Conservation (phyloP, 192 early-diverging fungal species). For the Pilaira anomala region DNA sequence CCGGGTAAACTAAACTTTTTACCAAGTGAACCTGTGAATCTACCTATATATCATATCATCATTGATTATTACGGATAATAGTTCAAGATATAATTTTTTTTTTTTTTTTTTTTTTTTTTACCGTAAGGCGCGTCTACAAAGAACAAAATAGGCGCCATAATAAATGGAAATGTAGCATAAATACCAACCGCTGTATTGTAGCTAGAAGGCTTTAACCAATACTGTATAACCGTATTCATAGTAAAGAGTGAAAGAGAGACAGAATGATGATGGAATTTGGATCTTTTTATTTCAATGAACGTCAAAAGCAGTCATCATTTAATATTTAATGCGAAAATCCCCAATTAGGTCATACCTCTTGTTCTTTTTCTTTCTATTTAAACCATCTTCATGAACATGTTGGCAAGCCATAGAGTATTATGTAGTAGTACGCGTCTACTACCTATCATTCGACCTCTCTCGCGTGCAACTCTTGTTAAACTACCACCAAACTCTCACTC, state of each 20-base stretch:
- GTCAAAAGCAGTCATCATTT: not conserved
- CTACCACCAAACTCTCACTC: too few species aligned
- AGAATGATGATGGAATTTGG: too few species aligned
- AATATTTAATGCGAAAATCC: too few species aligned
- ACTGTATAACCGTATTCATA: not conserved
- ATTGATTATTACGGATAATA: too few species aligned
- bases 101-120: too few species aligned
- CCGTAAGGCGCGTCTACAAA: slow-evolving; percentile 34
- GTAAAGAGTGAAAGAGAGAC: not conserved
- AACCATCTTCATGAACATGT: not conserved
- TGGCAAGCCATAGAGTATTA: not conserved
- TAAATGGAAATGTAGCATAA: slow-evolving; percentile 20
- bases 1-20: slow-evolving; percentile 23
- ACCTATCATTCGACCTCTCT: too few species aligned
- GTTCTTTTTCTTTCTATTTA: not conserved
- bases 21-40: slow-evolving; percentile 16
- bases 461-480: too few species aligned
- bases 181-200: slow-evolving; percentile 11
- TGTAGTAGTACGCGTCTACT: not conserved
- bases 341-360: not conserved
- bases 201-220: slow-evolving; percentile 3
- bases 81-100: too few species aligned
- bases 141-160: slow-evolving; percentile 8
- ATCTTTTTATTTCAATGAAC: too few species aligned
- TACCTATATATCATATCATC: too few species aligned